Base-by-base conservation (phyloP, 2,329 filamentous ascomycete species). In the Neopestalotiopsis sp. region DNA sequence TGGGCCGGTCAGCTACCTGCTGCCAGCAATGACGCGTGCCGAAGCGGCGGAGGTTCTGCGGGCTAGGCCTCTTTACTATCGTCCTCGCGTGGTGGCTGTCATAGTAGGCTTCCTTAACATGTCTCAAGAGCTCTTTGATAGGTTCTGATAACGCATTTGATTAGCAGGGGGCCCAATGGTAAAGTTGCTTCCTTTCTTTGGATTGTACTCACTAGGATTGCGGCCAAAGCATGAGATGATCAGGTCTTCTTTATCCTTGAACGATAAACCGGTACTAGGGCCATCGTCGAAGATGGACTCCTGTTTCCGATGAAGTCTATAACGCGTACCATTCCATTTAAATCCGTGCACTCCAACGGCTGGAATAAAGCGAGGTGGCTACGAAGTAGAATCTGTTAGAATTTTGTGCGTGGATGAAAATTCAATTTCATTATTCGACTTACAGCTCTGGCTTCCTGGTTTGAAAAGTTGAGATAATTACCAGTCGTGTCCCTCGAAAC, bases 1-100 rank as follows among this genome's bases (percentile, higher is more conserved):
- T 89, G 0, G 92, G 92, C 1, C 92, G 83, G 34, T 88, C 84
- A 1, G 88, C 87, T 30, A 90, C 87, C 70, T 86, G 82, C 53
- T 84, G 81, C 89, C 89, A 91, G 72, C 80, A 81, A 66, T 82
- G 76, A 3, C 82, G 76, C 6, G 81, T 81, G 13, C 79, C 79
- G 67, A 82, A 86, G 13, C 84, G 79, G 10, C 86, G 83, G 65
- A 83, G 77, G 64, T 83, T 81, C 68, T 84, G 83, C 7, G 80
- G 79, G 20, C 81, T 80, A 0, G 87, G 87, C 20, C 88, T 83
- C 74, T 88, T 89, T 72, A 90, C 86, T 45, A 84, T 84, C 1
- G 88, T 90, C 72, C 86, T 86, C n/a, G 86, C 84, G 66, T 86
- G 81, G 72, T 88, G 85, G 68, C 85, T 83, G 38, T 80, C 78